Evolutionary conservation across 805 yeast species (phyloP).

Genomic region (Blastobotrys attinorum): DNA sequence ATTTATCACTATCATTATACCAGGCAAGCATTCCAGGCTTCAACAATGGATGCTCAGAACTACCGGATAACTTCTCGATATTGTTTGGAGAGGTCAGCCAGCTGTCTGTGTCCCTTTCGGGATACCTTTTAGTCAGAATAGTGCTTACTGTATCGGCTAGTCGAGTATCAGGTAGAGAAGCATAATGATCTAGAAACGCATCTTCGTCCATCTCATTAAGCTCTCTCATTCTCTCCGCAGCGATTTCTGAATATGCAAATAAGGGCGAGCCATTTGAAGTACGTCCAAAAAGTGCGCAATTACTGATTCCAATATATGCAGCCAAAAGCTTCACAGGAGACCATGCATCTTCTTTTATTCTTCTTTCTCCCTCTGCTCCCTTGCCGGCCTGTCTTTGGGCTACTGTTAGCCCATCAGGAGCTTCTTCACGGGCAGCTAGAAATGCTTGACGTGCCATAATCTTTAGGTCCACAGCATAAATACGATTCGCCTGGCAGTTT

Average conservation of each 20-base stretch:
- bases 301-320: neutral
- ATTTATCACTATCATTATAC: no score
- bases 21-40: neutral
- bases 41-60: neutral
- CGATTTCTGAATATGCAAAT: neutral
- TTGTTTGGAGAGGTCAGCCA: constrained; percentile 19
- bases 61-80: neutral
- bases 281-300: neutral
- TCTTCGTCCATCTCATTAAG: neutral
- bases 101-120: constrained; percentile 12
- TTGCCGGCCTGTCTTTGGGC: no score
- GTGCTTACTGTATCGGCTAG: constrained; percentile 11
- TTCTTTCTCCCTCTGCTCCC: no score
- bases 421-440: no score
- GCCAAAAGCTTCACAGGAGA: neutral
- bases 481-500: neutral
- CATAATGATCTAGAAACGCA: constrained; percentile 10
- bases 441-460: neutral
- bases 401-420: no score
- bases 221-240: neutral
- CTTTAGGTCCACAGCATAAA: neutral
- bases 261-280: neutral
- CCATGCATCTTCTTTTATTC: no score
- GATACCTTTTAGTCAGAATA: constrained; percentile 12
- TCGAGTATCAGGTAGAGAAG: constrained; percentile 11